Evolutionary conservation across 805 yeast species (phyloP).

Genomic region (Clavispora carvajalis): DNA sequence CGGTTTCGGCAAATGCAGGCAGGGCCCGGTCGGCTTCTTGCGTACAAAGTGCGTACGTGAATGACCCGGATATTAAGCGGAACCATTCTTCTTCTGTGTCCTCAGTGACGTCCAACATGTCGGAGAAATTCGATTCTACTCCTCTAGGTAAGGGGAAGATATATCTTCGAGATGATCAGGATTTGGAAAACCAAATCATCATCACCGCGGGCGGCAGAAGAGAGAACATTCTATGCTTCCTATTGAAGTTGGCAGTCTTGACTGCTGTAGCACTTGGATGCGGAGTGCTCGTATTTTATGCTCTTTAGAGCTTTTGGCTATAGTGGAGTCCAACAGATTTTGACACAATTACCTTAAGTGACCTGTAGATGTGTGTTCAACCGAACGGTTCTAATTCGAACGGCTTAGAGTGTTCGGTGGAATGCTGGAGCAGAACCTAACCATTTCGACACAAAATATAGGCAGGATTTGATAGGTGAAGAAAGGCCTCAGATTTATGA

Average conservation of each 20-base stretch:
- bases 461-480: no score
- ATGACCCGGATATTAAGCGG: conserved; percentile 12
- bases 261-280: conserved; percentile 27
- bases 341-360: no score
- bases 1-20: not conserved
- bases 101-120: conserved; percentile 18
- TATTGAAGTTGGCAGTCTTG: conserved; percentile 26
- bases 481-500: no score
- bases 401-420: no score
- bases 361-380: no score
- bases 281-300: conserved; percentile 32
- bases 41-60: conserved; percentile 1
- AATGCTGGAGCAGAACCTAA: no score
- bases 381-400: no score
- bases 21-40: not conserved
- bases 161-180: conserved; percentile 24
- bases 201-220: conserved; percentile 34
- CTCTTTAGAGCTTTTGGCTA: conserved; percentile 12
- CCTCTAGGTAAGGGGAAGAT: conserved; percentile 17
- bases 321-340: no score
- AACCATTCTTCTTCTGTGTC: conserved; percentile 21
- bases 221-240: conserved; percentile 28
- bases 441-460: no score
- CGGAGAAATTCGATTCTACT: conserved; percentile 8
- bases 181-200: conserved; percentile 34